Conservation (phyloP, 495 filamentous ascomycete species). For the Pseudevernia furfuracea region DNA sequence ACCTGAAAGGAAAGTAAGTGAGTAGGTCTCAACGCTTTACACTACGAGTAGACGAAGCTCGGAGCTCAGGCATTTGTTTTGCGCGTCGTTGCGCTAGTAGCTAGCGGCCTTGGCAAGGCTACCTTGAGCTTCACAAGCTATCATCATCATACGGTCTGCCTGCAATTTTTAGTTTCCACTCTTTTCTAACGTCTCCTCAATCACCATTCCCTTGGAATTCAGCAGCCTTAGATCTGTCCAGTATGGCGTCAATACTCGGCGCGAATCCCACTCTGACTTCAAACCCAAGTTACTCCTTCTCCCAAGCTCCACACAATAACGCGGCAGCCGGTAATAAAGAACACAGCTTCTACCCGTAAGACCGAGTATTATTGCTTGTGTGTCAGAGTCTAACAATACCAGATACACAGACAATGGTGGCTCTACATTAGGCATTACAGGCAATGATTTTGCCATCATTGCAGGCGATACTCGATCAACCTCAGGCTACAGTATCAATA, state of each 20-base stretch:
- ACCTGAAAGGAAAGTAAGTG: background rate
- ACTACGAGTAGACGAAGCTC: background rate
- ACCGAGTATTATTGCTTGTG: conserved; percentile 13
- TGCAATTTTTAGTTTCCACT: background rate
- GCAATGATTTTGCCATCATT: conserved; percentile 87
- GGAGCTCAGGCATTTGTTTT: conserved; percentile 9
- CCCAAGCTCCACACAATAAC: conserved; percentile 35
- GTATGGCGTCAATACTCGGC: conserved; percentile 43
- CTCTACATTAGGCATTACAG: conserved; percentile 89
- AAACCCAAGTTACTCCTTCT: conserved; percentile 54
- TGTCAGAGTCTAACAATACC: conserved; percentile 11
- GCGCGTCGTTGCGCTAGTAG: conserved; percentile 13
- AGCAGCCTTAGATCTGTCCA: conserved; percentile 7
- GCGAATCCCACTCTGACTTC: conserved; percentile 35
- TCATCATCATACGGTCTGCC: background rate
- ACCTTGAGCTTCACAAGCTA: conserved; percentile 2
- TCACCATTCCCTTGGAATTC: background rate
- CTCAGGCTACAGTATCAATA: conserved; percentile 97
- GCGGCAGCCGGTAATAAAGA: conserved; percentile 48
- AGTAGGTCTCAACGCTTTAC: background rate
- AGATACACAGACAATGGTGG: conserved; percentile 98
- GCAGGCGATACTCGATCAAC: conserved; percentile 94
- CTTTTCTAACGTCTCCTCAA: background rate
- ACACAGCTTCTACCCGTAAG: conserved; percentile 92
- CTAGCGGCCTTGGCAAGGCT: conserved; percentile 9